Conservation (phyloP, 768 basidiomycete species). For the Baorangia bicolor region DNA sequence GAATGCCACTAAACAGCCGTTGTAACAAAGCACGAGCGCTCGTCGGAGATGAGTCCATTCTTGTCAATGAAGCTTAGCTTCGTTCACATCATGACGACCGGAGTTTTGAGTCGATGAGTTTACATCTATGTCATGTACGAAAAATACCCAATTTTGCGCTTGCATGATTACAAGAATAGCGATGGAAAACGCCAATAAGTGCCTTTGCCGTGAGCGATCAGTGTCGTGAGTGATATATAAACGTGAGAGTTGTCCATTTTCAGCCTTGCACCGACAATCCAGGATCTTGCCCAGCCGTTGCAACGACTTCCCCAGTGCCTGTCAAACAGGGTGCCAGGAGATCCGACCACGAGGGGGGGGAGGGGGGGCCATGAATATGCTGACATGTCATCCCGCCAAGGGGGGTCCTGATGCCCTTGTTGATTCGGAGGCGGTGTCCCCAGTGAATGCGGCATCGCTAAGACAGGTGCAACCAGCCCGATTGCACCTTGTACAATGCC, state of each 20-base stretch:
- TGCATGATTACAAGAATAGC: slow-evolving; percentile 27
- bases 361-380: slow-evolving; percentile 30
- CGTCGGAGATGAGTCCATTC: slow-evolving; percentile 10
- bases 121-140: slow-evolving; percentile 8
- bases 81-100: slow-evolving; percentile 27
- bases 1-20: slow-evolving; percentile 4
- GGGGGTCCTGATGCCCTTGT: slow-evolving; percentile 31
- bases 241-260: slow-evolving; percentile 31
- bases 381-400: slow-evolving; percentile 35
- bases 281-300: slow-evolving; percentile 30
- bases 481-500: slow-evolving; percentile 30
- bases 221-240: slow-evolving; percentile 35
- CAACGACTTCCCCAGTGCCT: slow-evolving; percentile 27
- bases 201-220: slow-evolving; percentile 31
- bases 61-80: slow-evolving; percentile 20
- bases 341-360: slow-evolving; percentile 18
- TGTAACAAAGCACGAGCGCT: slow-evolving; percentile 3
- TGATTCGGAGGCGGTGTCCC: slow-evolving; percentile 33
- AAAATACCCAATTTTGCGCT: slow-evolving; percentile 10
- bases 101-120: slow-evolving; percentile 8
- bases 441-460: slow-evolving; percentile 39
- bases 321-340: slow-evolving; percentile 34
- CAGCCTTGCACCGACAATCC: slow-evolving; percentile 30
- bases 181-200: slow-evolving; percentile 9
- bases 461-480: slow-evolving; percentile 24